Evolutionary conservation across 2,329 filamentous ascomycete species (phyloP).

Genomic region (Orbilia oligospora): DNA sequence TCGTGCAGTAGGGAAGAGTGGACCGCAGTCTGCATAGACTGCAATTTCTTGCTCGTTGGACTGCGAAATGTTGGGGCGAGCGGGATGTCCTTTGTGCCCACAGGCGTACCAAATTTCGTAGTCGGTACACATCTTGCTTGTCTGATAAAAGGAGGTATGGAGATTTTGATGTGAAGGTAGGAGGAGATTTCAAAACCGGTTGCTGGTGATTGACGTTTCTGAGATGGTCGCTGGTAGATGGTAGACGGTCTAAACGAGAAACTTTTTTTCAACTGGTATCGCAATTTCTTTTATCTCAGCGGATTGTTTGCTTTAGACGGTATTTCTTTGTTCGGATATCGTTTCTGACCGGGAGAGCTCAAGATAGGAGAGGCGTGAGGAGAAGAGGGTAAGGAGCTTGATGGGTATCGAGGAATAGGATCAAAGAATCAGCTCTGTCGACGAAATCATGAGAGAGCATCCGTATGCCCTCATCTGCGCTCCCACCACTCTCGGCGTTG

Average conservation of each 20-base stretch:
- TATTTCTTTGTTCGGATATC: slow-evolving; percentile 5
- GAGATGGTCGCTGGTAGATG: too few species aligned
- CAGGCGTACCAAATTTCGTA: slow-evolving; percentile 52
- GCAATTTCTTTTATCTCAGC: background rate
- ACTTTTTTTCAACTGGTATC: background rate
- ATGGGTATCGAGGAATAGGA: background rate
- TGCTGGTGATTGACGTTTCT: too few species aligned
- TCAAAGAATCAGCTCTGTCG: background rate
- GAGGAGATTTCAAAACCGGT: too few species aligned
- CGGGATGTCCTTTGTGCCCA: slow-evolving; percentile 30
- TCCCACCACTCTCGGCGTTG: background rate
- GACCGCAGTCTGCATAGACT: slow-evolving; percentile 19
- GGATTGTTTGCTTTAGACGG: background rate
- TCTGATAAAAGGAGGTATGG: background rate
- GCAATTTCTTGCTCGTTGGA: background rate
- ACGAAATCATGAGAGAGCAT: background rate
- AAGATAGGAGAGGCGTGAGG: background rate
- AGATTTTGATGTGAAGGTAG: background rate
- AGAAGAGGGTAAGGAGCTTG: background rate
- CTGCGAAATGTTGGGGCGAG: background rate
- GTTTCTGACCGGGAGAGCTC: background rate
- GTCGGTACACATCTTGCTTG: slow-evolving; percentile 47
- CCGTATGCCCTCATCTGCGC: background rate
- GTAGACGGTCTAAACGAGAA: background rate
- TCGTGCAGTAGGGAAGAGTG: slow-evolving; percentile 30